Base-by-base conservation (phyloP, 805 yeast species). In the Pichia pseudocactophila region DNA sequence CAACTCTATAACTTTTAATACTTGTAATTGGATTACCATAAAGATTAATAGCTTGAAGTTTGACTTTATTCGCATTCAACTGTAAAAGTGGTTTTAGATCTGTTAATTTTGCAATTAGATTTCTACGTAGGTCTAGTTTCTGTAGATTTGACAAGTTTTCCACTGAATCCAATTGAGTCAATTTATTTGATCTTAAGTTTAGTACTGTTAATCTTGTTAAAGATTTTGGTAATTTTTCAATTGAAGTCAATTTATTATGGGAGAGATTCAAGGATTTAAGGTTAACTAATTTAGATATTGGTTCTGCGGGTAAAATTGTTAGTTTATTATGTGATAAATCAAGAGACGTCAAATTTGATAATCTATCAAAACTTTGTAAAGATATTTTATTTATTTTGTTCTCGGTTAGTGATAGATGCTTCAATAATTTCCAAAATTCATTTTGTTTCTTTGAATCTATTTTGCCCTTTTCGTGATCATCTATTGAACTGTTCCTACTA, bases 241-340 rank as follows among this genome's bases (percentile, higher is more conserved):
- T 49, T 7, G 49, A 66, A 28, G 36, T 50, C 50, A 76, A 55
- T 41, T 66, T 56, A 53, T 76, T 76, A 48, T 68, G 68, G 4
- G 80, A 73, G 28, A 76, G 54, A 49, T 76, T 76, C 43, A 76
- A 62, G 41, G 74, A 73, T 49, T 71, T 74, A 47, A 76, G 56
- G 52, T 67, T 69, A 2, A 58, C 50, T 30, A 79, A 64, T 36
- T 69, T 68, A 13, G 70, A 64, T 34, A 80, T 63, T 4, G 82
- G 77, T 7, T 43, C 52, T n/a, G 61, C 61, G 0, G 85, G 84
- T 9, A 79, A 50, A 8, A 59, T 57, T 19, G 66, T 68, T 26
- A 79, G 59, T 32, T 66, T 56, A 50, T 79, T 79, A 45, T 69
- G 65, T 2, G 84, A 78, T 27, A 79, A 57, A 51, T 80, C 82